Percentiles rank a stretch among this genome's conserved stretches.
Evolutionary conservation across 2,329 filamentous ascomycete genomes (phyloP).

Genomic region (Didymella pomorum): DNA sequence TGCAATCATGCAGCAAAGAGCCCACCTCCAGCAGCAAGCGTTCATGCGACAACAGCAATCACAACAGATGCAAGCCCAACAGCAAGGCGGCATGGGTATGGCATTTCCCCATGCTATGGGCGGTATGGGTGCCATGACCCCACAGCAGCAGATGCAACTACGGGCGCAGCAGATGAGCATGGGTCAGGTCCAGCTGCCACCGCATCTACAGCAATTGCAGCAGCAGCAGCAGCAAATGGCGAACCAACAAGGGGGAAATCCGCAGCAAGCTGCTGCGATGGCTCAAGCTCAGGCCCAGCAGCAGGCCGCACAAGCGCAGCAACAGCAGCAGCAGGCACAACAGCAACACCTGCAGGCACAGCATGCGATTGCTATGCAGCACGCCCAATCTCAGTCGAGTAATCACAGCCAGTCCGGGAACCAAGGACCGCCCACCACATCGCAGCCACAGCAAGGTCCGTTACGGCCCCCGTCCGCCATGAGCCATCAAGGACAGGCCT

Average conservation of each 20-base stretch:
- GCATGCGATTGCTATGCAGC: slow-evolving; percentile 57
- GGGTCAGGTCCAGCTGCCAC: slow-evolving; percentile 38
- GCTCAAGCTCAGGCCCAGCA: slow-evolving; percentile 57
- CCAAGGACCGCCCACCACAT: slow-evolving; percentile 47
- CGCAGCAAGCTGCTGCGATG: slow-evolving; percentile 53
- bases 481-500: slow-evolving; percentile 51
- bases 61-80: slow-evolving; percentile 62
- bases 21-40: slow-evolving; percentile 51
- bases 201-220: slow-evolving; percentile 56
- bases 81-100: slow-evolving; percentile 61
- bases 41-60: slow-evolving; percentile 63
- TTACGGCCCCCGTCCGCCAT: slow-evolving; percentile 51
- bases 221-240: slow-evolving; percentile 56
- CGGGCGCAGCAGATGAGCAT: slow-evolving; percentile 39
- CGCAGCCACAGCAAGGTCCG: slow-evolving; percentile 49
- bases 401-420: slow-evolving; percentile 57
- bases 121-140: slow-evolving; percentile 59
- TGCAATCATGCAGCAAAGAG: slow-evolving; percentile 52
- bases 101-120: slow-evolving; percentile 64
- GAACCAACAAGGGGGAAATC: slow-evolving; percentile 48
- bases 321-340: slow-evolving; percentile 52
- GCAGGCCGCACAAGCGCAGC: slow-evolving; percentile 54
- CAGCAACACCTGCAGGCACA: slow-evolving; percentile 53
- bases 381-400: slow-evolving; percentile 58
- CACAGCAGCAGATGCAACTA: slow-evolving; percentile 46